These are phyloP conservation scores for Xylariaceae sp. DNA, from an alignment of 2,329 filamentous ascomycete species.

Conservation along the genomic window DNA sequence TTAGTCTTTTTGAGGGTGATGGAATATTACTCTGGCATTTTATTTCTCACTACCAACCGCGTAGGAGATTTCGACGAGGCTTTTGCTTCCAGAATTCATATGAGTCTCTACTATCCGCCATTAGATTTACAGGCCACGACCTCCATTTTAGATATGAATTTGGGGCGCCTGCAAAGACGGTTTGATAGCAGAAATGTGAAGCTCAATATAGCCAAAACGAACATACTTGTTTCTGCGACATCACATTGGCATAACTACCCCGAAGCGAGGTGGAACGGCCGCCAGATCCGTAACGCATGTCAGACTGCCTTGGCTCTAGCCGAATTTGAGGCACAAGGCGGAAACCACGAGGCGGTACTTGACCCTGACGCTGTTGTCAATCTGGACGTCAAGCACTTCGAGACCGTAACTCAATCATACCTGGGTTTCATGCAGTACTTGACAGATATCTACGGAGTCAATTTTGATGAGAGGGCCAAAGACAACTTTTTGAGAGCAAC, in stretches of 20 bases:
- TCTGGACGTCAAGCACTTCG: conserved; percentile 3
- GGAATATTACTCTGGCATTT: conserved; percentile 35
- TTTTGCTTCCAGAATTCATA: conserved; percentile 35
- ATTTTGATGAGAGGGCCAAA: too few species aligned
- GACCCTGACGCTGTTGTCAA: background rate
- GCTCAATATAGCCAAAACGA: background rate
- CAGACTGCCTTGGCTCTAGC: conserved; percentile 12
- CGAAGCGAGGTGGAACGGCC: conserved; percentile 22
- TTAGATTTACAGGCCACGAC: conserved; percentile 12
- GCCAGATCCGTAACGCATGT: conserved; percentile 25
- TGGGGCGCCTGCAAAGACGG: conserved; percentile 9
- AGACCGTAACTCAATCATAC: conserved; percentile 4
- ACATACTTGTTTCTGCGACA: conserved; percentile 14
- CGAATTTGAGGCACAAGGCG: conserved; percentile 5
- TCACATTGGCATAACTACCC: conserved; percentile 10
- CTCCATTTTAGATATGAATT: conserved; percentile 17
- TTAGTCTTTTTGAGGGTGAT: conserved; percentile 34
- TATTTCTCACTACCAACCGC: conserved; percentile 41
- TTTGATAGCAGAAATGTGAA: conserved; percentile 4
- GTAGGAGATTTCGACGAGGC: conserved; percentile 39
- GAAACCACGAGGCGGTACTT: background rate
- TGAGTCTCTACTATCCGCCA: conserved; percentile 31
- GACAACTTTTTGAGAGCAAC: too few species aligned
- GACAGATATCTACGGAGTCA: conserved; percentile 6
- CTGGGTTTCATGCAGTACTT: conserved; percentile 5